phyloP scores from a whole-genome alignment of 192 early-diverging fungal species.

The Polychytrium aggregatum region DNA sequence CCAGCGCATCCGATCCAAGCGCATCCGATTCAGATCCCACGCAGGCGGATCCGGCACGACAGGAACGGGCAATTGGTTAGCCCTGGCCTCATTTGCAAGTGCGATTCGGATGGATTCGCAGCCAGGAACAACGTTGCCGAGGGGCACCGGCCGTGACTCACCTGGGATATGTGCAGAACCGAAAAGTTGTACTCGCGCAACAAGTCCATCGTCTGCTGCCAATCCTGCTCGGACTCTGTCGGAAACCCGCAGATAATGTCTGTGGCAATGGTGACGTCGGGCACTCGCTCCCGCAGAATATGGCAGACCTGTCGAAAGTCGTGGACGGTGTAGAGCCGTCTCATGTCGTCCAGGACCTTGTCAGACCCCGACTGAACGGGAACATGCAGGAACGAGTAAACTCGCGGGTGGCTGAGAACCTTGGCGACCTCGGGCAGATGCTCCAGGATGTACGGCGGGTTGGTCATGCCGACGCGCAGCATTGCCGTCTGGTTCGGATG shows the following conservation, averaged over 20 bases:
- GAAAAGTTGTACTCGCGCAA: constrained; percentile 28
- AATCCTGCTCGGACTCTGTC: constrained; percentile 38
- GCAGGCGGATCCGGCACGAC: too few relatives aligned
- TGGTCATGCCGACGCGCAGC: constrained; percentile 52
- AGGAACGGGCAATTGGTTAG: too few relatives aligned
- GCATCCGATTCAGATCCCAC: too few relatives aligned
- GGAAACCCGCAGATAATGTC: constrained; percentile 54
- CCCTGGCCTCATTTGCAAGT: too few relatives aligned
- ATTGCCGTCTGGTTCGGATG: constrained; percentile 18
- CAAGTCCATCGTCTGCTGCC: constrained; percentile 34
- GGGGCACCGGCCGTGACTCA: neutral
- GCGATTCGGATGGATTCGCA: too few relatives aligned
- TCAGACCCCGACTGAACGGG: constrained; percentile 43
- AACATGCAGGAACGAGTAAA: constrained; percentile 46
- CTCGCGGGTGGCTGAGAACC: constrained; percentile 38
- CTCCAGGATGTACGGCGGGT: constrained; percentile 49
- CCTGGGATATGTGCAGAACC: constrained; percentile 44
- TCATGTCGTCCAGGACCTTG: constrained; percentile 38
- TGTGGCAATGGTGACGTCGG: constrained; percentile 36
- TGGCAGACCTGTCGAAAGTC: constrained; percentile 35
- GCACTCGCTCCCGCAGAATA: constrained; percentile 16
- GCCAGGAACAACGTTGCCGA: too few relatives aligned
- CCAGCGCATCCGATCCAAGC: too few relatives aligned
- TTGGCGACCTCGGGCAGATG: constrained; percentile 37
- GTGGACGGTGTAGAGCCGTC: constrained; percentile 29